Base-by-base conservation (phyloP, 2,329 filamentous ascomycete species). In the Penicillium freii region DNA sequence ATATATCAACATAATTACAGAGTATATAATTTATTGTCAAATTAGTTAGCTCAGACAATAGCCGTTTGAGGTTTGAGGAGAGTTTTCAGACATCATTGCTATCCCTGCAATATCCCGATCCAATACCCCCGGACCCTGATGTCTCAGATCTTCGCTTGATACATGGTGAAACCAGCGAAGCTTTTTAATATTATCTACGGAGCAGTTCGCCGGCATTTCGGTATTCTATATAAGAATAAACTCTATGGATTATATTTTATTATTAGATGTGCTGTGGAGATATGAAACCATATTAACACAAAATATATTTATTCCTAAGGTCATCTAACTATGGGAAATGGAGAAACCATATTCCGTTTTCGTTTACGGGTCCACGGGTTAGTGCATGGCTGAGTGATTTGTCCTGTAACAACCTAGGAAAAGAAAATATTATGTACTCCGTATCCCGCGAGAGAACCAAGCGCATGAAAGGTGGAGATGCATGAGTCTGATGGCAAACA, bases 121-220 rank as follows among this genome's bases (percentile, higher is more conserved):
- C 13, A 8, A 31, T 25, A 29, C 21, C n/a, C 29, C n/a, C 5
- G 1, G 10, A 1, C n/a, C 4, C 33, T 19, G n/a, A 29, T 56
- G 53, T 56, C 47, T 51, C 47, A 51, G 53, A 56, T 56, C 46
- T 48, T n/a, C 11, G 15, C 23, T 25, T 23, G 23, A 19, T 4
- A 8, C 15, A 15, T 34, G 4, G 17, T 54, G 45, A 27, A 34
- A 47, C 43, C 8, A 21, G 27, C 25, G 48, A 56, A 52, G 54
- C 40, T 46, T 52, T 34, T 34, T 33, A 44, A 15, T 21, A 13
- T 19, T n/a, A 11, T 25, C 8, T 15, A n/a, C 13, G 23, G 29
- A 31, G 3, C 36, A 43, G 38, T 31, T 39, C 39, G 36, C 23
- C 52, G 31, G 46, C 38, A 51, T 10, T 44, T 31, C 4, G 3